These are phyloP conservation scores for Nicotiana attenuata DNA, from an alignment of 257 asterid genomes.

Conservation along the genomic window DNA sequence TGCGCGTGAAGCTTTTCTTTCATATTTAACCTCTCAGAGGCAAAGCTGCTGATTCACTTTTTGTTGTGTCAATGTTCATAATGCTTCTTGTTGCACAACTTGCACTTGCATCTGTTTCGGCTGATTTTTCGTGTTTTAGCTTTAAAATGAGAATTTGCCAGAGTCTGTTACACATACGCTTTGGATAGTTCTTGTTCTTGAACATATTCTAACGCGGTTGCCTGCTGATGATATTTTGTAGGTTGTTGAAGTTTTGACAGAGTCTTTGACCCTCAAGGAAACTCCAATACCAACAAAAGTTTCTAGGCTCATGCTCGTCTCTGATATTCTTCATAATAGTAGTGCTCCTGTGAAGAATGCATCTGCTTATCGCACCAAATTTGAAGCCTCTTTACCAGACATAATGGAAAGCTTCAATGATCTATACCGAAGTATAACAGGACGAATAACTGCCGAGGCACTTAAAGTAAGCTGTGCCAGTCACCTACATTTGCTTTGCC, in stretches of 20 bases:
- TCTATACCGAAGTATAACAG: constrained; percentile 86
- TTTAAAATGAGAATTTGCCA: not conserved
- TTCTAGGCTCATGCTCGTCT: constrained; percentile 98
- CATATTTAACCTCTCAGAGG: not conserved
- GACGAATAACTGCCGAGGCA: constrained; percentile 94
- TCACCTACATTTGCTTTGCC: not conserved
- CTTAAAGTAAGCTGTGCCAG: constrained; percentile 53
- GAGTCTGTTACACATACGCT: not conserved
- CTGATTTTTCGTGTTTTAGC: not conserved
- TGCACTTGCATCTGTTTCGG: not conserved
- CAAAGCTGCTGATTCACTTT: not conserved
- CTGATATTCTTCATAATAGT: constrained; percentile 96
- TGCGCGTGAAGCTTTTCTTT: constrained; percentile 1
- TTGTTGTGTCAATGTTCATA: not conserved
- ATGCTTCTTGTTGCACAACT: not conserved
- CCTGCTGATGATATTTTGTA: constrained; percentile 24
- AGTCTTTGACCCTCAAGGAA: constrained; percentile 93
- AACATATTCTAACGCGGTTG: not conserved
- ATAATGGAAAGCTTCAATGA: constrained; percentile 93
- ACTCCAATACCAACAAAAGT: constrained; percentile 96
- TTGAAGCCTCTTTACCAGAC: constrained; percentile 84
- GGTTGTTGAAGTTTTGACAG: constrained; percentile 96
- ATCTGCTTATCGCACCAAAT: constrained; percentile 92
- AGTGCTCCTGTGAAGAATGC: constrained; percentile 96
- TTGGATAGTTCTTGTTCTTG: not conserved